A percentile compares a stretch with the other conserved stretches of the same genome.
Evolutionary conservation across 768 basidiomycete genomes (phyloP).

Genomic region (Pleurotus platypus): DNA sequence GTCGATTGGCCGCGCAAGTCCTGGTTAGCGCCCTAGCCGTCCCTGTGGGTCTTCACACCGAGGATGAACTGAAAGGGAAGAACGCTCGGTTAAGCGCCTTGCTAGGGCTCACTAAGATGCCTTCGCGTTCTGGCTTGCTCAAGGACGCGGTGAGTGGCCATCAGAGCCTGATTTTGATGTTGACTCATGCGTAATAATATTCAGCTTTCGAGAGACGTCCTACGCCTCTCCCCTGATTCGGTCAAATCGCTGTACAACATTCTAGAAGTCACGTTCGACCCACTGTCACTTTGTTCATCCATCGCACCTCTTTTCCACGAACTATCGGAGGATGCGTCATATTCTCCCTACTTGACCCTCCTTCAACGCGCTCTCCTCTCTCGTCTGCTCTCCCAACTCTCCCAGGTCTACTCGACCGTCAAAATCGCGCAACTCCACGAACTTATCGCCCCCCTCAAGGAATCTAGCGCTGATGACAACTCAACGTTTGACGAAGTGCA

Average conservation of each 20-base stretch:
- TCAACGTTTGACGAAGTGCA: conserved; percentile 65
- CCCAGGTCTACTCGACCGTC: conserved; percentile 89
- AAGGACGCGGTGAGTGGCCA: conserved; percentile 71
- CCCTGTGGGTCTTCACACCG: conserved; percentile 65
- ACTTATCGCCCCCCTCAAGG: conserved; percentile 74
- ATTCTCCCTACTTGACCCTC: conserved; percentile 82
- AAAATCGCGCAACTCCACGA: conserved; percentile 72
- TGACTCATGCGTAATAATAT: neutral
- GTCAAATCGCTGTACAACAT: conserved; percentile 82
- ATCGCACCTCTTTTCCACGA: conserved; percentile 75
- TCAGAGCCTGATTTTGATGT: neutral
- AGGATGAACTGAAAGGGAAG: conserved; percentile 54
- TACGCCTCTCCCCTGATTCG: conserved; percentile 70
- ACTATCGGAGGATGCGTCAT: conserved; percentile 53
- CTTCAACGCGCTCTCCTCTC: conserved; percentile 90
- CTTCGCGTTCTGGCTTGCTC: conserved; percentile 82
- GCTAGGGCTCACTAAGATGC: conserved; percentile 78
- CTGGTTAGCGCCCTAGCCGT: conserved; percentile 92
- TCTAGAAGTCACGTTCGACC: conserved; percentile 92
- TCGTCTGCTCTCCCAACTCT: conserved; percentile 85
- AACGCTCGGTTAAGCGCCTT: conserved; percentile 79
- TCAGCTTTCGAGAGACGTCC: conserved; percentile 78
- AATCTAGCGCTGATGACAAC: conserved; percentile 40
- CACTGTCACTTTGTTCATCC: conserved; percentile 75
- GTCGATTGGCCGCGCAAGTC: conserved; percentile 84